These are phyloP conservation scores for Phytophthora citricola DNA, from an alignment of 352 stramenopile genomes.

Conservation along the genomic window DNA sequence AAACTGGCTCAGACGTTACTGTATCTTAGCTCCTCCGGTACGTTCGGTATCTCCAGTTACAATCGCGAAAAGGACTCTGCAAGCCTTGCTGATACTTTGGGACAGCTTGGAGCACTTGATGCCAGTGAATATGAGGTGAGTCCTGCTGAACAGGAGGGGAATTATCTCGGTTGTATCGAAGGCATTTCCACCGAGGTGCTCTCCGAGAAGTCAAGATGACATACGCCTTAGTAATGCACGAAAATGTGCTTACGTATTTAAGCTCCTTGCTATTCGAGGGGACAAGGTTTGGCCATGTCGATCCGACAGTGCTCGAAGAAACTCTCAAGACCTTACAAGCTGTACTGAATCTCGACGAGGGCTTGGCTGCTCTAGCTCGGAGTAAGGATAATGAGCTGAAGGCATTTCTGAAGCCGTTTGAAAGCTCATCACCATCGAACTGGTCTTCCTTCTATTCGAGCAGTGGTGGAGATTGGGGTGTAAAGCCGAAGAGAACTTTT, in stretches of 20 bases:
- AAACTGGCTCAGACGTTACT: conserved; percentile 67
- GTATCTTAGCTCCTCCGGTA: conserved; percentile 47
- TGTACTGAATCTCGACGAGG: conserved; percentile 53
- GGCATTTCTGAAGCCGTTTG: conserved; percentile 62
- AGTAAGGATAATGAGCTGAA: conserved; percentile 73
- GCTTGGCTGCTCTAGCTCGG: conserved; percentile 40
- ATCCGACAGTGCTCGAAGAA: conserved; percentile 50
- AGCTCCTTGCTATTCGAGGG: conserved; percentile 76
- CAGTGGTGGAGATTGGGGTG: not conserved
- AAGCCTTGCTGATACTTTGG: conserved; percentile 66
- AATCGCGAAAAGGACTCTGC: conserved; percentile 19
- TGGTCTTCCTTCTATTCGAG: conserved; percentile 49
- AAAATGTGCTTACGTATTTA: conserved; percentile 62
- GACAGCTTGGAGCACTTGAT: conserved; percentile 71
- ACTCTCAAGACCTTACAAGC: conserved; percentile 55
- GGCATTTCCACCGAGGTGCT: conserved; percentile 63
- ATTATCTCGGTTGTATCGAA: conserved; percentile 60
- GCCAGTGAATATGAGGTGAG: conserved; percentile 68
- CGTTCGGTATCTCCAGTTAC: conserved; percentile 14
- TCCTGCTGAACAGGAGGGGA: conserved; percentile 50
- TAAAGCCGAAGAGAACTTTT: conserved; percentile 11
- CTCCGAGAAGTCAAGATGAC: conserved; percentile 58
- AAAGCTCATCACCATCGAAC: conserved; percentile 52
- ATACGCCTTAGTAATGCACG: conserved; percentile 64
- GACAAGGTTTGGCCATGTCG: conserved; percentile 13